These are phyloP conservation scores for Isoetes engelmannii DNA, from an alignment of 83 land plant genomes.

Conservation along the genomic window DNA sequence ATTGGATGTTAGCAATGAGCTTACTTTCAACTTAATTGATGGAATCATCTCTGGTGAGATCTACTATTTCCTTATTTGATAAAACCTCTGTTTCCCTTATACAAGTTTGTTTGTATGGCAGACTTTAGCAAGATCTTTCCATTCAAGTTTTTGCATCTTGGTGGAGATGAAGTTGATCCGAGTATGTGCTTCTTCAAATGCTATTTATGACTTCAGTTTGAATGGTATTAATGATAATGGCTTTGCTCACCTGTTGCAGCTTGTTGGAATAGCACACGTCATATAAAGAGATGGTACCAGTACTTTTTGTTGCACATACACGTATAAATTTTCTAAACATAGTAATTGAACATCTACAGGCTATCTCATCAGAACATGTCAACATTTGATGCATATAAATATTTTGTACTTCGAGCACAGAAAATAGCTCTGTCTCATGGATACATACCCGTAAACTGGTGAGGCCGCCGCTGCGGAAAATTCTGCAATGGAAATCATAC, in stretches of 20 bases:
- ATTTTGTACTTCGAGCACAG: slow-evolving; percentile 82
- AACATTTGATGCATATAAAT: slow-evolving; percentile 59
- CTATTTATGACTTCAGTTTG: not conserved
- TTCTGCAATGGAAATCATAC: not conserved
- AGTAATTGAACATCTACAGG: slow-evolving; percentile 34
- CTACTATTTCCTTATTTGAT: not conserved
- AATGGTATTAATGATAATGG: not conserved
- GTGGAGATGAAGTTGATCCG: slow-evolving; percentile 93
- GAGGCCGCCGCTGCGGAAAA: slow-evolving; percentile 10
- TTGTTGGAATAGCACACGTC: slow-evolving; percentile 67
- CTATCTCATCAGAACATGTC: slow-evolving; percentile 56
- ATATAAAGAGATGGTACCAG: slow-evolving; percentile 58
- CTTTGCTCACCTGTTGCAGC: slow-evolving; percentile 29
- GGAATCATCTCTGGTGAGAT: slow-evolving; percentile 63
- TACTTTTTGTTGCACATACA: not conserved
- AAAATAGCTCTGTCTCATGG: slow-evolving; percentile 55
- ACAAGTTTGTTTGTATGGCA: slow-evolving; percentile 26
- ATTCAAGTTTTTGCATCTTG: slow-evolving; percentile 79
- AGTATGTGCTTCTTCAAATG: slow-evolving; percentile 31
- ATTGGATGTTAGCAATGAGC: slow-evolving; percentile 73
- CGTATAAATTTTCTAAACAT: not conserved
- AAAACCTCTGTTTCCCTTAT: not conserved
- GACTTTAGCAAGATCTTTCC: slow-evolving; percentile 78
- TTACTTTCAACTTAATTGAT: slow-evolving; percentile 72
- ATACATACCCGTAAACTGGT: slow-evolving; percentile 95